Percentiles rank a stretch among this genome's conserved stretches.
Conservation (phyloP, 2,329 filamentous ascomycete species). For the Sporothrix phasma region DNA sequence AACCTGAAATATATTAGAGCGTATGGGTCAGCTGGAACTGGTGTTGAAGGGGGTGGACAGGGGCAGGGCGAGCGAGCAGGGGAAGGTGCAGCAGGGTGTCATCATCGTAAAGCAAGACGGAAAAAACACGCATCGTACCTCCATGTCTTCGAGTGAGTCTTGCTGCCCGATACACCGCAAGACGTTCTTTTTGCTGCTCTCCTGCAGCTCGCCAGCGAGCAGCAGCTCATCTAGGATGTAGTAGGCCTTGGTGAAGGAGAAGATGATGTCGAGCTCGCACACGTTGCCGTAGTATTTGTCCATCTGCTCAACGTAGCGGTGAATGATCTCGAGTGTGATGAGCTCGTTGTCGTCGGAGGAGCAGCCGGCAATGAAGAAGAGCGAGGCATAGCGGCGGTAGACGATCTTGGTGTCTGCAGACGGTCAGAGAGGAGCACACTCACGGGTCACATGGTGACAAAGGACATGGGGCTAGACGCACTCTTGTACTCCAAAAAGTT, state of each 20-base stretch:
- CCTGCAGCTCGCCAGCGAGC: conserved; percentile 91
- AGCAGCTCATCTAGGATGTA: conserved; percentile 97
- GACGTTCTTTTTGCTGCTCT: conserved; percentile 99
- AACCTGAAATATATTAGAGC: conserved; percentile 49
- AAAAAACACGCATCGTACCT: conserved; percentile 47
- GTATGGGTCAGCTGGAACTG: conserved; percentile 38
- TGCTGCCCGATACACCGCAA: conserved; percentile 92
- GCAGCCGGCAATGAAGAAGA: conserved; percentile 98
- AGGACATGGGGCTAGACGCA: conserved; percentile 30
- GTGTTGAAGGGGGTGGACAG: background rate
- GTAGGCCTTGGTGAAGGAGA: conserved; percentile 99
- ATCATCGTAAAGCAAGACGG: conserved; percentile 12
- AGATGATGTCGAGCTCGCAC: conserved; percentile 98
- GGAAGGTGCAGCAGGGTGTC: background rate
- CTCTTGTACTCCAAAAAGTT: conserved; percentile 99
- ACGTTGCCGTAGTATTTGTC: conserved; percentile 99
- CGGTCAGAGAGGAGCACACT: no score
- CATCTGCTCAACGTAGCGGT: conserved; percentile 99
- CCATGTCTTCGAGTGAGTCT: conserved; percentile 96
- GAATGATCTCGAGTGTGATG: conserved; percentile 96
- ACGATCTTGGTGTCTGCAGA: conserved; percentile 87
- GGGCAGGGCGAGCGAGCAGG: background rate
- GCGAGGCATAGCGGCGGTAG: conserved; percentile 94
- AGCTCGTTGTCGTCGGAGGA: conserved; percentile 96
- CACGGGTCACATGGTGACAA: no score